Base-by-base conservation (phyloP, 257 asterid genomes). In the Salvia splendens region DNA sequence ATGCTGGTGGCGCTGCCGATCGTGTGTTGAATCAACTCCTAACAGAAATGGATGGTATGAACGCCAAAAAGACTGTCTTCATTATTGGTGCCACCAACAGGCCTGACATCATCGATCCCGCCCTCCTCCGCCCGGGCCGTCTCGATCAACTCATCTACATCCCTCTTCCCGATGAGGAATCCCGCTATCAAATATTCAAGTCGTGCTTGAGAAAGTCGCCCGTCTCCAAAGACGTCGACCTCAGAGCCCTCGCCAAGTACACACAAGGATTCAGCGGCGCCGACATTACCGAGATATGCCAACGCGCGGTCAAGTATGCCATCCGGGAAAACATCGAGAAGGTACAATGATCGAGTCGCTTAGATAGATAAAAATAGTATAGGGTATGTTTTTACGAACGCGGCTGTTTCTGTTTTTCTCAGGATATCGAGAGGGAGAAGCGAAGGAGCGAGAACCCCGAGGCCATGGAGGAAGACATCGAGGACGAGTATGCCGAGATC, bases 61-160 rank as follows among this genome's bases (percentile, higher is more conserved):
- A 80, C 11, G 86, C 91, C 0, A 85, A 85, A 79, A 85, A 85
- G 61, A 85, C 85, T 0, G 92, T 83, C 4, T 86, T 86, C 73
- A 86, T 86, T 33, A 86, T 83, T 12, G 92, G 92, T 11, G 92
- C 92, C 12, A 86, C 92, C 11, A 83, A 86, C 74, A 71, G 92
- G 75, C 91, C 91, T 0, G 88, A 85, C 49, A 85, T 82, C 1
- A 85, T 85, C 35, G 86, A 82, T 7, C 79, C 91, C 5, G 88
- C 91, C n/a, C 79, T 85, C 52, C 82, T 85, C 45, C 85, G 86
- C 8, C 91, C 91, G 1, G 88, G 91, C 17, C 86, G 91, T 57
- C 83, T 85, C 0, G 88, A 85, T 72, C 91, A 85, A 36, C 68
- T 85, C 75, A 85, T 85, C 51, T 85, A 85, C 71, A 85, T 85